These are phyloP conservation scores for Hemerocallis citrina DNA, from an alignment of 106 monocot genomes.

Conservation along the genomic window DNA sequence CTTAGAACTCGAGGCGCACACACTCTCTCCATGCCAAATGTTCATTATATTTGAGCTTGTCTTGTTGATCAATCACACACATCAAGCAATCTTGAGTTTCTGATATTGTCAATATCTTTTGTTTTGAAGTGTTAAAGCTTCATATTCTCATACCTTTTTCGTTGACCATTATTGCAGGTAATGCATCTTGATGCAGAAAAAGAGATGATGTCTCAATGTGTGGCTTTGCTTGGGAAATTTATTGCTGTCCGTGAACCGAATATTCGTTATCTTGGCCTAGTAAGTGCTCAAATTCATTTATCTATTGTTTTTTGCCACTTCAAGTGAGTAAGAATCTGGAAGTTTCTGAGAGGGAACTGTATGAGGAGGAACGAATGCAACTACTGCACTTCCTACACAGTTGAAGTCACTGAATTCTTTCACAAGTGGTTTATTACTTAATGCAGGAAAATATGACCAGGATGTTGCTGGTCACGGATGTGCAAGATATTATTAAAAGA, in stretches of 20 bases:
- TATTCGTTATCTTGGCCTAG: slow-evolving; percentile 97
- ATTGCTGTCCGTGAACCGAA: slow-evolving; percentile 98
- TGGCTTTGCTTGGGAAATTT: slow-evolving; percentile 94
- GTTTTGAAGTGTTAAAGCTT: too few species aligned
- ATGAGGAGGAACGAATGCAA: not conserved
- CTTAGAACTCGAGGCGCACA: too few species aligned
- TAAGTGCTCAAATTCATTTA: slow-evolving; percentile 26
- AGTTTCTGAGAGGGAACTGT: not conserved
- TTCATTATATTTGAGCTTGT: too few species aligned
- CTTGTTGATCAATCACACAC: too few species aligned
- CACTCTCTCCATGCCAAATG: too few species aligned
- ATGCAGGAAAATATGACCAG: slow-evolving; percentile 96
- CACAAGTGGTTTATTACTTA: slow-evolving; percentile 2
- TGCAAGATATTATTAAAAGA: slow-evolving; percentile 94
- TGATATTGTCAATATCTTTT: too few species aligned
- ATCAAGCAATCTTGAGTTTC: too few species aligned
- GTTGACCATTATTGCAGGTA: slow-evolving; percentile 42
- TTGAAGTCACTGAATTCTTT: not conserved
- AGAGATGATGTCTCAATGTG: slow-evolving; percentile 99
- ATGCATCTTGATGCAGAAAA: slow-evolving; percentile 99
- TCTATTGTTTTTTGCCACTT: not conserved
- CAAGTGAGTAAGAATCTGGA: not conserved
- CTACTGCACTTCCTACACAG: too few species aligned
- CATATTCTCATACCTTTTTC: not conserved
- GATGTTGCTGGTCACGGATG: slow-evolving; percentile 97